phyloP scores from a whole-genome alignment of 1,284 basidiomycete species.

The Ceratobasidium sp. region DNA sequence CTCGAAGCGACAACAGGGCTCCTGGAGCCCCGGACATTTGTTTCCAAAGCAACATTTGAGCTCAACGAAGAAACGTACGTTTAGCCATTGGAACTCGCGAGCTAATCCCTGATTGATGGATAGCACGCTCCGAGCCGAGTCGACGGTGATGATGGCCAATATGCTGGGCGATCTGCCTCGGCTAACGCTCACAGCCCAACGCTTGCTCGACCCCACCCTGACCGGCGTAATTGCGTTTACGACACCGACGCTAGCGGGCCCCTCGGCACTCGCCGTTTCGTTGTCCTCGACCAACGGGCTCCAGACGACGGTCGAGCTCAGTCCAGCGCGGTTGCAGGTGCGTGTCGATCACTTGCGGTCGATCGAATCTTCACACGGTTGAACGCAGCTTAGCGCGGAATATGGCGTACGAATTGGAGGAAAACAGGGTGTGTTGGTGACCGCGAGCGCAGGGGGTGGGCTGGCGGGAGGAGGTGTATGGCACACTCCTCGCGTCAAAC shows the following conservation, averaged over 20 bases:
- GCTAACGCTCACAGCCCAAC: conserved; percentile 30
- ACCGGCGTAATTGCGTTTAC: conserved; percentile 40
- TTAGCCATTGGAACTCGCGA: not conserved
- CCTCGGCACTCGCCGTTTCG: conserved; percentile 39
- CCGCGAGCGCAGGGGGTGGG: conserved; percentile 19
- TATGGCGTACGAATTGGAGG: conserved; percentile 30
- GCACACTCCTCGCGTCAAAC: conserved; percentile 3
- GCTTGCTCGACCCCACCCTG: conserved; percentile 31
- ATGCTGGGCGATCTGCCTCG: conserved; percentile 30
- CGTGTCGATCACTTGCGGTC: not conserved
- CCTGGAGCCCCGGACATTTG: conserved; percentile 26
- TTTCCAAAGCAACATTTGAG: conserved; percentile 32
- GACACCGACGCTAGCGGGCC: conserved; percentile 9
- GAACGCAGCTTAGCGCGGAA: conserved; percentile 26
- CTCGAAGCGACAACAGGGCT: conserved; percentile 55
- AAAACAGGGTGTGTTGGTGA: conserved; percentile 22
- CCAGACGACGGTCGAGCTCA: conserved; percentile 20
- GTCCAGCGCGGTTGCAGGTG: conserved; percentile 33
- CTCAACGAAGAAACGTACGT: conserved; percentile 31
- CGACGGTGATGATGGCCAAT: conserved; percentile 23
- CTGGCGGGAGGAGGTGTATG: conserved; percentile 18
- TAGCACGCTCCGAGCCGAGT: conserved; percentile 38
- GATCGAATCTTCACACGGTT: conserved; percentile 6
- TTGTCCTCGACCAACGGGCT: conserved; percentile 29
- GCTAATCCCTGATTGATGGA: conserved; percentile 12